Conservation (phyloP, 306 rosid species). For the Astragalus membranaceus region DNA sequence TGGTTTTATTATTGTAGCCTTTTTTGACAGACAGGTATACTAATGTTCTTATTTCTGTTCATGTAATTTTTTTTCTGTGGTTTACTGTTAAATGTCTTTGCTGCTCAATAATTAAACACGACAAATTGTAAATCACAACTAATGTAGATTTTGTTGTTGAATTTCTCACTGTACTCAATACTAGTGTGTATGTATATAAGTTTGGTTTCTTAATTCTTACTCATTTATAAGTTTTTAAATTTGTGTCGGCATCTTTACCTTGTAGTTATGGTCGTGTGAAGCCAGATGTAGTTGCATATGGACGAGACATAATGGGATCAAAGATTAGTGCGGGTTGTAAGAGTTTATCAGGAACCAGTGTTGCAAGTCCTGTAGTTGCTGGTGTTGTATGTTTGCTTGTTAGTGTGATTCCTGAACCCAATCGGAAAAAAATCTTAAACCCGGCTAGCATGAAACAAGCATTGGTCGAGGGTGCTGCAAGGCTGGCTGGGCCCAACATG, state of each 20-base stretch:
- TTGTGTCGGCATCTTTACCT: background rate
- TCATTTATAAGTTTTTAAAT: background rate
- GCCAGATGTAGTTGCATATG: constrained; percentile 97
- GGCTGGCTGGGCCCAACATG: constrained; percentile 82
- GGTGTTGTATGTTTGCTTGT: constrained; percentile 96
- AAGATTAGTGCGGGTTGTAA: constrained; percentile 92
- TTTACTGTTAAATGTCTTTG: no score
- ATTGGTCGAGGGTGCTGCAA: constrained; percentile 94
- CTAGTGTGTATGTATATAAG: no score
- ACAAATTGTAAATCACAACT: no score
- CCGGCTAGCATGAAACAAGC: constrained; percentile 99
- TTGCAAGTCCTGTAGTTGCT: constrained; percentile 98
- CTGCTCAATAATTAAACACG: no score
- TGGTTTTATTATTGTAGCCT: background rate
- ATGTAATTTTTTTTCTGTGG: background rate
- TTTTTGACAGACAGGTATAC: background rate
- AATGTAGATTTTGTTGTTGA: no score
- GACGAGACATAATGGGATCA: constrained; percentile 97
- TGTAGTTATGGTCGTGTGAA: constrained; percentile 90
- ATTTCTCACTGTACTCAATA: no score
- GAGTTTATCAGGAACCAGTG: constrained; percentile 97
- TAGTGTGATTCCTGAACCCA: constrained; percentile 73
- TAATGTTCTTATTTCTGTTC: background rate
- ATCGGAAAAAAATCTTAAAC: constrained; percentile 62
- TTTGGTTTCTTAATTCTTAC: no score